Evolutionary conservation across 1,284 basidiomycete genomes (phyloP), one percentile per base, ranked within the genome.

Genomic region (Nidula niveotomentosa): DNA sequence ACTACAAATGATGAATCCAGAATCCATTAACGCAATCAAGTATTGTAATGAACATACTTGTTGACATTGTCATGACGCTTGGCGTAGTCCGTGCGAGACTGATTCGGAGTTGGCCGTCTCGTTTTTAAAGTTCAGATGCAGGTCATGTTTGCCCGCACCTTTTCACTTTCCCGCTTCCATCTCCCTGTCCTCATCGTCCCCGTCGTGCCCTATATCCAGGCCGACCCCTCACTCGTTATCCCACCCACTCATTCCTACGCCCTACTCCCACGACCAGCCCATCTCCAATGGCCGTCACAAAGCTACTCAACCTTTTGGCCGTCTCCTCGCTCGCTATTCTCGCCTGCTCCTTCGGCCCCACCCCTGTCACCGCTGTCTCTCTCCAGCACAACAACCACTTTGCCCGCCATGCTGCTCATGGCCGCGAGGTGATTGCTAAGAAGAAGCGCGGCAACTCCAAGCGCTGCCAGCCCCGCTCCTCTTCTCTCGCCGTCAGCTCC

Each of bases 321-420:
- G 60, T 89, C 48, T 73, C 82, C 18, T 76, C 84, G 13, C 65
- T 91, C 48, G 81, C 83, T 35, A 61, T 89, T 58, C 57, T 90
- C 56, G 76, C 80, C 50, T 76, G 75, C 60, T 76, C 78, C n/a
- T 77, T 80, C 56, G 73, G 67, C 39, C 67, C 79, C 0, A 54
- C 73, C 10, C 74, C 78, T 23, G 81, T 73, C 44, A 74, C 73
- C 58, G 87, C 86, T 8, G 73, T 90, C 51, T 76, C 78, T 6
- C 63, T 77, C 2, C 76, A 79, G 43, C 46, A 66, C 44, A 66
- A 70, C 39, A 66, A 71, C 43, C 65, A 76, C 55, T 65, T 73
- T 41, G 72, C 63, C 54, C 75, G 74, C 56, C 73, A 80, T 53
- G 60, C 65, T 50, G 58, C 61, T 43, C 75, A 67, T 55, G 68